phyloP scores from a whole-genome alignment of 306 rosid species.

The Phaseolus lunatus region DNA sequence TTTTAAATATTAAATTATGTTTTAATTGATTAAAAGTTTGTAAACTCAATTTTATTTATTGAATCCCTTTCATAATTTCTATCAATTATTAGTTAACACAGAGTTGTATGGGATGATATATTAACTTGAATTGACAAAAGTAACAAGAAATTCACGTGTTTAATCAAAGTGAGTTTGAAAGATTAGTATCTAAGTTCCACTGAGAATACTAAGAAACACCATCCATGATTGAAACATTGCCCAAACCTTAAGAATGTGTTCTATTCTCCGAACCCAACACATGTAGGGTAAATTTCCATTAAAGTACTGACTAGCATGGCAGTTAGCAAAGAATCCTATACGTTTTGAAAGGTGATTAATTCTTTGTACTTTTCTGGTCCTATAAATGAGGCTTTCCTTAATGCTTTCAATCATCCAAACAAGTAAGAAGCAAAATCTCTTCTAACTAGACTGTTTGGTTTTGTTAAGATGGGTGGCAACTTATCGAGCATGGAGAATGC shows the following conservation, averaged over 20 bases:
- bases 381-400: slow-evolving; percentile 19
- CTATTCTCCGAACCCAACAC: background rate
- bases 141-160: no score
- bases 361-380: slow-evolving; percentile 32
- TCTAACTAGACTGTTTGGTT: background rate
- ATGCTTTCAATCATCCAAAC: slow-evolving; percentile 4
- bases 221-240: background rate
- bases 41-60: no score
- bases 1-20: no score
- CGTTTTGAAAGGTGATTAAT: background rate
- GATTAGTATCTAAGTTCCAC: no score
- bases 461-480: slow-evolving; percentile 54
- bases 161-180: no score
- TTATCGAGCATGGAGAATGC: slow-evolving; percentile 37
- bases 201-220: no score
- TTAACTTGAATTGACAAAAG: no score
- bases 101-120: no score
- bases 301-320: background rate
- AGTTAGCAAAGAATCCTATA: slow-evolving; percentile 36
- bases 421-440: background rate
- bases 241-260: background rate
- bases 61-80: no score
- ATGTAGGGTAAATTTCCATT: slow-evolving; percentile 3
- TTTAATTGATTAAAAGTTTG: no score
- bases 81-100: no score